Evolutionary conservation across 306 rosid species (phyloP).

Genomic region (Fragaria vesca): DNA sequence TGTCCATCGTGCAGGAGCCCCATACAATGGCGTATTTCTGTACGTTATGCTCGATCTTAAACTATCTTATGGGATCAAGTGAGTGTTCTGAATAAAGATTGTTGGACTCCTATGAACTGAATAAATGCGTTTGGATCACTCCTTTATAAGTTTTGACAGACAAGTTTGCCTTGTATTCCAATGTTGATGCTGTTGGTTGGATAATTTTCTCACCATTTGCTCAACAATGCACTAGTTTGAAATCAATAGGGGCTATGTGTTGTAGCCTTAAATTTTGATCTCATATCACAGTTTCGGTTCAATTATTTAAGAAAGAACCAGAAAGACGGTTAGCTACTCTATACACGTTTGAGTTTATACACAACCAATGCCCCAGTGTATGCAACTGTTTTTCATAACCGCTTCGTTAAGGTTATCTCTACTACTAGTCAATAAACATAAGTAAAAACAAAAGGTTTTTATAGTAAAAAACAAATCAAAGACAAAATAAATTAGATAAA

Average conservation of each 20-base stretch:
- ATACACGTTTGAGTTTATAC: not conserved
- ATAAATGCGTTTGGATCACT: slow-evolving; percentile 50
- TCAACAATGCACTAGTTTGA: not conserved
- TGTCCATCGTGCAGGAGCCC: slow-evolving; percentile 95
- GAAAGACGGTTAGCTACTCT: not conserved
- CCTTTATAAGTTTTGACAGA: slow-evolving; percentile 34
- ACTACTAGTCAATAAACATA: too few relatives aligned
- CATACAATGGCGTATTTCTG: slow-evolving; percentile 79
- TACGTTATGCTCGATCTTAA: slow-evolving; percentile 55
- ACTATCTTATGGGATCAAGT: slow-evolving; percentile 26
- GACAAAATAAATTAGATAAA: too few relatives aligned
- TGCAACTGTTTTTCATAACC: too few relatives aligned
- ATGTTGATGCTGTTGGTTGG: slow-evolving; percentile 30
- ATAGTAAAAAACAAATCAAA: too few relatives aligned
- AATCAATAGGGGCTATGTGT: not conserved
- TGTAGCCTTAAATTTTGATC: slow-evolving; percentile 8
- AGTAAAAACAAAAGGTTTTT: too few relatives aligned
- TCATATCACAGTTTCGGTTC: not conserved
- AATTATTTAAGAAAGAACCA: not conserved
- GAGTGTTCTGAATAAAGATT: slow-evolving; percentile 59
- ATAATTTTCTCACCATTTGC: slow-evolving; percentile 5
- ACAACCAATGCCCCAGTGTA: not conserved
- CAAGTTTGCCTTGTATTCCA: slow-evolving; percentile 35
- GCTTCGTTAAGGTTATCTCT: too few relatives aligned
- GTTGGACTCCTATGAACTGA: slow-evolving; percentile 49